Percentiles rank a stretch among this genome's conserved stretches.
phyloP scores from a whole-genome alignment of 2,329 filamentous ascomycete genomes.

The Aspergillus tamarii region DNA sequence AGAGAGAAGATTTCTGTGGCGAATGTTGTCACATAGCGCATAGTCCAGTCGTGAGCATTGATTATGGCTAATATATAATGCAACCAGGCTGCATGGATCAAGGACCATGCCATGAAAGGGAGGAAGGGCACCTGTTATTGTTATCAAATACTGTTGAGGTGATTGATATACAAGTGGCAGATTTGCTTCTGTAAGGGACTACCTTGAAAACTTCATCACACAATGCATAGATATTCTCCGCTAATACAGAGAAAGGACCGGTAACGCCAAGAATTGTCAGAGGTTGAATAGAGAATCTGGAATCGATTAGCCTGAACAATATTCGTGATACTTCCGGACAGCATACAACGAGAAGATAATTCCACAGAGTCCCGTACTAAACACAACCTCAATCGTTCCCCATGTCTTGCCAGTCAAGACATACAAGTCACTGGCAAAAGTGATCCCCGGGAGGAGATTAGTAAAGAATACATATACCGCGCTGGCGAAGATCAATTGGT shows the following conservation, averaged over 20 bases:
- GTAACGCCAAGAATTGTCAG: conserved; percentile 68
- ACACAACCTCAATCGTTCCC: conserved; percentile 69
- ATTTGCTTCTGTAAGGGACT: background rate
- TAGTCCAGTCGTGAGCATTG: conserved; percentile 71
- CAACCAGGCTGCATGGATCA: conserved; percentile 69
- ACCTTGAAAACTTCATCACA: conserved; percentile 59
- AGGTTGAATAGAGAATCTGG: conserved; percentile 62
- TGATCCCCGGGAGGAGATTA: conserved; percentile 68
- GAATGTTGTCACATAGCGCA: conserved; percentile 70
- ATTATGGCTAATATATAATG: conserved; percentile 66
- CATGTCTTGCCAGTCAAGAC: conserved; percentile 64
- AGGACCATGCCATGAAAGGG: conserved; percentile 69
- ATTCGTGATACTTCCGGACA: background rate
- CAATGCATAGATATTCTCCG: conserved; percentile 66
- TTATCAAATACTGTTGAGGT: background rate
- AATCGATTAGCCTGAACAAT: background rate
- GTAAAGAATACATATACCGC: conserved; percentile 70
- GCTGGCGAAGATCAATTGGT: conserved; percentile 66
- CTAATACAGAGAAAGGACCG: conserved; percentile 68
- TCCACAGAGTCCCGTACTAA: conserved; percentile 67
- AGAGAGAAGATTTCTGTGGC: conserved; percentile 69
- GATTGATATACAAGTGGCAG: too few species aligned
- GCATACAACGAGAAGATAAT: conserved; percentile 63
- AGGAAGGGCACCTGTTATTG: conserved; percentile 53
- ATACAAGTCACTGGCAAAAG: conserved; percentile 68